These are phyloP conservation scores for Penicillium sp. DNA, from an alignment of 2,329 filamentous ascomycete species.

Conservation along the genomic window DNA sequence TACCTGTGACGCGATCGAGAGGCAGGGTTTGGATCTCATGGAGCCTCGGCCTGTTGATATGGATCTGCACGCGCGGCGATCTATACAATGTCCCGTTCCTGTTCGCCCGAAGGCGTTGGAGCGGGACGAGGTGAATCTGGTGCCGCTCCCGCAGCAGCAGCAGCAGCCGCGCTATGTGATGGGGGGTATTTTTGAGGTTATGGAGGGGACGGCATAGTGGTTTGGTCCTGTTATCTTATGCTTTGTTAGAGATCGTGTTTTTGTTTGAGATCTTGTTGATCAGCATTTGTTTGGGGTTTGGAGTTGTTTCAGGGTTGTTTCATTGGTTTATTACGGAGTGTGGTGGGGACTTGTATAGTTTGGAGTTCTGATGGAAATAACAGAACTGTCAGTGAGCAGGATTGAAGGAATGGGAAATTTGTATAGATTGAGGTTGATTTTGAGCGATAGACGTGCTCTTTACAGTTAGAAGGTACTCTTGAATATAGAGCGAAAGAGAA, in stretches of 20 bases:
- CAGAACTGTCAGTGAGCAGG: too few relatives aligned
- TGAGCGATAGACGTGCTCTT: background rate
- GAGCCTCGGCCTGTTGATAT: slow-evolving; percentile 50
- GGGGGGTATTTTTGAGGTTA: slow-evolving; percentile 53
- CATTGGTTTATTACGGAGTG: too few relatives aligned
- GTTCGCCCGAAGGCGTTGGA: too few relatives aligned
- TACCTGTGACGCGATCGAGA: slow-evolving; percentile 42
- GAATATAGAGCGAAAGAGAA: background rate
- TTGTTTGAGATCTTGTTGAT: slow-evolving; percentile 1
- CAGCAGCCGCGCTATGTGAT: slow-evolving; percentile 45
- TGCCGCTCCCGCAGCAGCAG: slow-evolving; percentile 26
- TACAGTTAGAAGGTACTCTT: too few relatives aligned
- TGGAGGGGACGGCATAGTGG: slow-evolving; percentile 46
- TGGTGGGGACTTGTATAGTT: too few relatives aligned
- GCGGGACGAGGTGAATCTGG: background rate
- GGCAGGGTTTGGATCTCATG: slow-evolving; percentile 47
- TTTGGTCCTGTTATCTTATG: background rate
- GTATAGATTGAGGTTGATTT: background rate
- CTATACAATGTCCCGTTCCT: background rate
- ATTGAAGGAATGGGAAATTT: too few relatives aligned
- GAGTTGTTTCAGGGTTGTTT: too few relatives aligned
- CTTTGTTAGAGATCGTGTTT: background rate
- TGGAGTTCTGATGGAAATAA: too few relatives aligned
- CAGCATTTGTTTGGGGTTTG: background rate
- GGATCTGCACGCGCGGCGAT: slow-evolving; percentile 21